Conservation (phyloP, 1,284 basidiomycete genomes). For the Tilletia setariae region DNA sequence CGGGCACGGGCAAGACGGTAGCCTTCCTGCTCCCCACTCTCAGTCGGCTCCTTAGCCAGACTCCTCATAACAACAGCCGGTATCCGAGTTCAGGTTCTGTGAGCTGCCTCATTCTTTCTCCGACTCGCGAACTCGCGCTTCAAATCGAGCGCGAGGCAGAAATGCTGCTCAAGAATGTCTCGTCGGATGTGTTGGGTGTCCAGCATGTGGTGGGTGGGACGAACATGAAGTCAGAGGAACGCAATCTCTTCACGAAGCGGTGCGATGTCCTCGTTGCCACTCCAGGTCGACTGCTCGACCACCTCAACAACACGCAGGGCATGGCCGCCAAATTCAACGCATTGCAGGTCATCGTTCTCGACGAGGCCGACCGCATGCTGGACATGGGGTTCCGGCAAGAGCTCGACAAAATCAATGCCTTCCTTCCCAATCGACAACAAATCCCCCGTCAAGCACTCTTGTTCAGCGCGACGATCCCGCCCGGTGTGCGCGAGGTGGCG, state of each 20-base stretch:
- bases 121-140: constrained; percentile 59
- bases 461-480: constrained; percentile 59
- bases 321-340: constrained; percentile 48
- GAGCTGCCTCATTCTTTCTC: constrained; percentile 57
- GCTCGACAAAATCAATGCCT: constrained; percentile 47
- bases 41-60: constrained; percentile 58
- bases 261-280: constrained; percentile 58
- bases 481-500: constrained; percentile 54
- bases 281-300: constrained; percentile 59
- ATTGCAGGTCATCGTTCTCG: constrained; percentile 56
- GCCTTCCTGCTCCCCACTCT: constrained; percentile 86
- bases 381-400: constrained; percentile 53
- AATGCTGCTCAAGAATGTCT: constrained; percentile 29
- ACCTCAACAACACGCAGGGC: constrained; percentile 41
- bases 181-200: constrained; percentile 41
- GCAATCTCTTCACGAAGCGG: constrained; percentile 46
- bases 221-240: constrained; percentile 55
- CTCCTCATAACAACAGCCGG: neutral
- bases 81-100: constrained; percentile 23
- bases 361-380: constrained; percentile 59
- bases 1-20: constrained; percentile 88
- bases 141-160: constrained; percentile 53
- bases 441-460: constrained; percentile 52
- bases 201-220: constrained; percentile 58
- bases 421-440: constrained; percentile 49